These are phyloP conservation scores for Taiozyma sp. DNA, from an alignment of 1,139 yeast species.

Conservation along the genomic window DNA sequence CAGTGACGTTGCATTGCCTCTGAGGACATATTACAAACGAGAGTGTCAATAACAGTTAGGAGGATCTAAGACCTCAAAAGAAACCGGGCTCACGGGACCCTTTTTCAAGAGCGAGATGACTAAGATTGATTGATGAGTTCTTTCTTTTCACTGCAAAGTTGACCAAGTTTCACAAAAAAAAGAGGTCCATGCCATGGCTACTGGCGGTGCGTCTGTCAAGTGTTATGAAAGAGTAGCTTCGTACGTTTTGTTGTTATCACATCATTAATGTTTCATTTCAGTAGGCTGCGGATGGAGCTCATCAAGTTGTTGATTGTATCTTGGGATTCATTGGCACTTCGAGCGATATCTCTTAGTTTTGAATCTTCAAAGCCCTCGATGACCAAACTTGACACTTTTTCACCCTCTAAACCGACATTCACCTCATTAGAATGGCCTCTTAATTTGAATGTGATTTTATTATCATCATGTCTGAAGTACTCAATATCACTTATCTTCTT, in stretches of 20 bases:
- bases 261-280: neutral
- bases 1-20: too few species aligned
- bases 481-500: slow-evolving; percentile 5
- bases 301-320: slow-evolving; percentile 4
- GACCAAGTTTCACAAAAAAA: too few species aligned
- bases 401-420: neutral
- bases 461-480: slow-evolving; percentile 4
- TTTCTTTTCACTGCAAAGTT: too few species aligned
- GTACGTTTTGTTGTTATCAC: neutral
- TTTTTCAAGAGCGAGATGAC: too few species aligned
- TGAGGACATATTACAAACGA: too few species aligned
- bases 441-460: slow-evolving; percentile 3
- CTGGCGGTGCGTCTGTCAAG: too few species aligned
- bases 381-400: neutral
- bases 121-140: too few species aligned
- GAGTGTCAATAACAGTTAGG: too few species aligned
- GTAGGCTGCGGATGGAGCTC: neutral
- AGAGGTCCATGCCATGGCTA: too few species aligned
- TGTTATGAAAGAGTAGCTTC: too few species aligned
- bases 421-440: slow-evolving; percentile 2
- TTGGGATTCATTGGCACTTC: slow-evolving; percentile 5
- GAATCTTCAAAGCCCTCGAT: neutral
- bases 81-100: too few species aligned
- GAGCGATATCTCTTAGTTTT: neutral
- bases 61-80: too few species aligned